Evolutionary conservation across 2,329 filamentous ascomycete species (phyloP).

Genomic region (Paraphaeosphaeria minitans): DNA sequence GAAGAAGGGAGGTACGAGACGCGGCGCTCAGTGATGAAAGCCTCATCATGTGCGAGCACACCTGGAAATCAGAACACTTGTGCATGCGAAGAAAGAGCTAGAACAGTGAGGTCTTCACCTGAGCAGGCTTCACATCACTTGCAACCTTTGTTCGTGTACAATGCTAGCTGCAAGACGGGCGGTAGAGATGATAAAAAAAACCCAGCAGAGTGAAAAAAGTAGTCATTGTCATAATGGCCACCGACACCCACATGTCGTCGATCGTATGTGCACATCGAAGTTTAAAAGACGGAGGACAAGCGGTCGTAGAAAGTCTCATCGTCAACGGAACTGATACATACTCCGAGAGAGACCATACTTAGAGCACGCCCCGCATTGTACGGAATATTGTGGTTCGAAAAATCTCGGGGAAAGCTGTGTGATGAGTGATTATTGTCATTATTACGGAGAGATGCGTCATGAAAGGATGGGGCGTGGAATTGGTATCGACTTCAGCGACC

Average conservation of each 20-base stretch:
- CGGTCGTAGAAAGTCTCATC: no score
- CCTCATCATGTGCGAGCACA: background rate
- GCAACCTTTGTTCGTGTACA: background rate
- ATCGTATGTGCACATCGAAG: no score
- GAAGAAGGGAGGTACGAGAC: background rate
- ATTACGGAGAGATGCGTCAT: no score
- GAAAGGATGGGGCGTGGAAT: no score
- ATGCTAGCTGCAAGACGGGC: background rate
- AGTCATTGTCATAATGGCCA: background rate
- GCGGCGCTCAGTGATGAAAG: background rate
- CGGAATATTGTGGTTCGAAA: no score
- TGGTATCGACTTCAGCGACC: background rate
- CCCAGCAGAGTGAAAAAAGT: background rate
- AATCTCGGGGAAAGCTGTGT: no score
- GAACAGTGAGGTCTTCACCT: background rate
- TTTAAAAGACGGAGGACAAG: no score
- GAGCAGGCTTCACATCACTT: background rate
- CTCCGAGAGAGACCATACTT: no score
- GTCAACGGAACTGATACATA: no score
- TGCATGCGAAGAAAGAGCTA: background rate
- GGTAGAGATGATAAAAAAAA: no score
- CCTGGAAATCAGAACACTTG: background rate
- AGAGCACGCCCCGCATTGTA: no score
- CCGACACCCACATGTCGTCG: background rate
- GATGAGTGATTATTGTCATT: no score